Base-by-base conservation (phyloP, 2,329 filamentous ascomycete species). In the Proliferodiscus dingleyae region DNA sequence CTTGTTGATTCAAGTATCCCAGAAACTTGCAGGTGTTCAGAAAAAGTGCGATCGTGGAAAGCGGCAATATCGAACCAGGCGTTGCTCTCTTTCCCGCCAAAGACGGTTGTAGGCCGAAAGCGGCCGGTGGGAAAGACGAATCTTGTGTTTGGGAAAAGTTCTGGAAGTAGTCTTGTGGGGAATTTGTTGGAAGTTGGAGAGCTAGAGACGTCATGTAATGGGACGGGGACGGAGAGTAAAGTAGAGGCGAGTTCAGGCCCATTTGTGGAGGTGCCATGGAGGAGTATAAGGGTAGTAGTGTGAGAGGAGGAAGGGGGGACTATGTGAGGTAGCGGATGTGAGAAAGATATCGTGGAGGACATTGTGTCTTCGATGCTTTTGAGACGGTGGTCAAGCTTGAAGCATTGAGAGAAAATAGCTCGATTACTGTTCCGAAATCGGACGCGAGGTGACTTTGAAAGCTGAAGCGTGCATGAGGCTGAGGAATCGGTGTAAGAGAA, bases 241-340 rank as follows among this genome's bases (percentile, higher is more conserved):
- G 61, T 56, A 18, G 47, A 40, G 4, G 66, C 66, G 33, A 72
- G 69, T 11, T 54, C 52, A 3, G 59, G 47, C 15, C 63, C 63
- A 16, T 58, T 61, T 28, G 59, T 64, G 22, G 67, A 68, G 26
- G 65, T 65, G 15, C 68, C 68, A 40, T 71, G 68, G n/a, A 70
- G 64, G 41, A 70, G 56, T 23, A 70, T 65, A 23, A 69, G 37
- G 2, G 66, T 66, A 2, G 41, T 43, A 6, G 37, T 48, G 39
- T 69, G 66, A 1, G 55, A 28, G n/a, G 46, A 29, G 11, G 38
- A 41, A 7, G 58, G 52, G 24, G 45, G 30, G 24, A 56, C 42
- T 9, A 60, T 51, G 42, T 56, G 46, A 18, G 50, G 53, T 32
- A 10, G 18, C 6, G 26, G 38, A n/a, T 36, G 34, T 24, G 40